Evolutionary conservation across 139 green algal genomes (phyloP), one percentile per base, ranked within the genome.

Genomic region (Chlamydomonas incerta): DNA sequence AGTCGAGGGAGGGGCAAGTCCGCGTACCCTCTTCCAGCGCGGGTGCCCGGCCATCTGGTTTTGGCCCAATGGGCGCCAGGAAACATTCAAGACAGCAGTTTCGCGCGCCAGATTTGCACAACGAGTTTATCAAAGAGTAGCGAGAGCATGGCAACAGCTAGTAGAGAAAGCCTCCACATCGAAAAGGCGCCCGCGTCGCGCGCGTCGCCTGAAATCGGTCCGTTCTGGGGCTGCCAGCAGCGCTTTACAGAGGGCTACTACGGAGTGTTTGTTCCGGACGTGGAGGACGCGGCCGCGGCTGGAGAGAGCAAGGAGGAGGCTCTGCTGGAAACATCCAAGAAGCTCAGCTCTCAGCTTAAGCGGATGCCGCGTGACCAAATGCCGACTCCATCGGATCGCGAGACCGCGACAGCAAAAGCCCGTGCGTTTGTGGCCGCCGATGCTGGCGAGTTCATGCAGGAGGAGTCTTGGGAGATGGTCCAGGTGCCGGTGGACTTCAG

Each of bases 401-500:
- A 35, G 6, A n/a, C 35, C 9, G 74, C 74, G 6, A 28, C 31
- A 55, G 24, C 29, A 47, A 82, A 82, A 31, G 74, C 34, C 34
- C 58, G 74, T 58, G 74, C 33, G 14, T 29, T 72, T 31, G 74
- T 82, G 41, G 35, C 72, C 1, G 58, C 37, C 24, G 74, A 82
- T 26, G 58, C 21, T 0, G 74, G 74, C 24, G 58, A 82, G 35
- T 82, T 82, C 58, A 82, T 82, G 1, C 74, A 82, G 23, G 74
- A 60, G 74, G 74, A 60, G 33, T 82, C 34, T 23, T 82, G 74
- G 74, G 74, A 82, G 35, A 82, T 82, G 74, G 58, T 82, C 21
- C 34, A 60, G 74, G 74, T 82, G 34, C 74, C 57, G n/a, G 74
- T 82, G 37, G 74, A 82, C 74, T 82, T 82, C 74, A 82, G 58